Evolutionary conservation across 2,329 filamentous ascomycete genomes (phyloP), one percentile per base, ranked within the genome.

Genomic region (Aspergillus cejpii): DNA sequence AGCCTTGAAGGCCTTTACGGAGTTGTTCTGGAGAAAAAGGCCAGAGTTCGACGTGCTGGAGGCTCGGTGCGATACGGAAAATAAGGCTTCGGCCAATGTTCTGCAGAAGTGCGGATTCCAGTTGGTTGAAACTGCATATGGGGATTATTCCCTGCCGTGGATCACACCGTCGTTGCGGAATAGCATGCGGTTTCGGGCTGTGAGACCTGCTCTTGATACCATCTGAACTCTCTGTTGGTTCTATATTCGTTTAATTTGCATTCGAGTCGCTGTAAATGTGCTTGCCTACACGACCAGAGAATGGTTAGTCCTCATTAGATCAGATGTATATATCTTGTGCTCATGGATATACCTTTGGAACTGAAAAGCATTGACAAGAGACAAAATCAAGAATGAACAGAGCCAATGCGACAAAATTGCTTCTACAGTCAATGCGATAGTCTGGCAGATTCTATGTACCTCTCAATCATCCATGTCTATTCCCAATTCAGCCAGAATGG

Each of bases 401-500:
- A n/a, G n/a, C n/a, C n/a, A n/a, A n/a, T n/a, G n/a, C n/a, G n/a
- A n/a, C n/a, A n/a, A n/a, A n/a, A n/a, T n/a, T n/a, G n/a, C n/a
- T n/a, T n/a, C n/a, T n/a, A n/a, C n/a, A n/a, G n/a, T n/a, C n/a
- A n/a, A n/a, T n/a, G n/a, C n/a, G n/a, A n/a, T n/a, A n/a, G n/a
- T n/a, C n/a, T n/a, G n/a, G n/a, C n/a, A n/a, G n/a, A n/a, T n/a
- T n/a, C n/a, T n/a, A n/a, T n/a, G n/a, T n/a, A n/a, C 23, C 23
- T 24, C 23, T 24, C n/a, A 24, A 5, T 24, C 23, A 24, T 33
- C 41, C 29, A 21, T 41, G 1, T 39, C 39, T 7, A 71, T 57
- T 11, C 68, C 68, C 47, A 76, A 62, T 48, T 76, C 73, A 6
- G 57, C 55, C n/a, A 74, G 49, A 45, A 76, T 75, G 6, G 62